phyloP scores from a whole-genome alignment of 73 alveolate species.

The Tetrahymena elliotti region DNA sequence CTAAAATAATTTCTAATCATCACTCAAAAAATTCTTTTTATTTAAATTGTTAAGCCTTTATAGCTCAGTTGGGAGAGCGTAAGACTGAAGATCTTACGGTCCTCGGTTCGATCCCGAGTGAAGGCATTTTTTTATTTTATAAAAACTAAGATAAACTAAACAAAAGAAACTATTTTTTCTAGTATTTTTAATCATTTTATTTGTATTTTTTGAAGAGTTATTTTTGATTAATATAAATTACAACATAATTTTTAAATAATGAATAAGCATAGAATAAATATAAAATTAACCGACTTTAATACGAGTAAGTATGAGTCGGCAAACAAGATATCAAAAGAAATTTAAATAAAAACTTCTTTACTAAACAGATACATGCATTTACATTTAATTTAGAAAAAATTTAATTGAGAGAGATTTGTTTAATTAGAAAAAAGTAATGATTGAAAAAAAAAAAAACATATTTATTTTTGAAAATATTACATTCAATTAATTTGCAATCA shows the following conservation, averaged over 20 bases:
- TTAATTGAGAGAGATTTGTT: neutral
- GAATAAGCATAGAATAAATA: no score
- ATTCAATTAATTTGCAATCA: neutral
- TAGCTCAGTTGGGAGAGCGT: conserved; percentile 4
- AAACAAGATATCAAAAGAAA: neutral
- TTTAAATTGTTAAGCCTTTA: neutral
- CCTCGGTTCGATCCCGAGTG: conserved; percentile 6
- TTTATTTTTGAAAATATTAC: neutral
- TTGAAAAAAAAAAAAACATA: no score
- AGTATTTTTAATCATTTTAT: neutral
- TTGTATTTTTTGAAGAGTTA: no score
- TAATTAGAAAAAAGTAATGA: no score
- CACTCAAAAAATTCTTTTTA: neutral
- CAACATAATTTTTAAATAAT: no score
- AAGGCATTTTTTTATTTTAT: neutral
- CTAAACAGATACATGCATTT: no score
- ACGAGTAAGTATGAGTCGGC: neutral
- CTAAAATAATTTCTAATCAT: neutral
- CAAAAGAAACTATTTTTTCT: no score
- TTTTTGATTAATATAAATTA: no score
- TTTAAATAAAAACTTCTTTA: no score
- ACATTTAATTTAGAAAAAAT: no score
- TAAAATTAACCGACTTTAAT: neutral
- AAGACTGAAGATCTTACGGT: neutral
- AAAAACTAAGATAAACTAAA: no score